A percentile compares a stretch with the other conserved stretches of the same genome.
Conservation (phyloP, 139 green algal genomes). For the Mychonastes homosphaera region DNA sequence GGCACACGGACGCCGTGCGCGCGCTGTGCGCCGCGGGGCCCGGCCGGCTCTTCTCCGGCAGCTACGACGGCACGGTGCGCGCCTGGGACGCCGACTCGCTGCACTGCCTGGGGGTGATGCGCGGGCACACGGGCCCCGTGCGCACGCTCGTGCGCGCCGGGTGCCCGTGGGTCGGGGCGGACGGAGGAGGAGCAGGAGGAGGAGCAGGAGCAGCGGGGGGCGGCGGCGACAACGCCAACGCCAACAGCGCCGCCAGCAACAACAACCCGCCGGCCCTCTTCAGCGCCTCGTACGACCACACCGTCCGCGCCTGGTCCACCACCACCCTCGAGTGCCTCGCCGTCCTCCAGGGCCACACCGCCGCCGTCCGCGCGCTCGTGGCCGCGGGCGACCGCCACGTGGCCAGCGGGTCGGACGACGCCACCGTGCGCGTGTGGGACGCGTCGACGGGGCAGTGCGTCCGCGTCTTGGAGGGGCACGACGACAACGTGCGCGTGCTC, state of each 20-base stretch:
- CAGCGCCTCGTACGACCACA: slow-evolving; percentile 79
- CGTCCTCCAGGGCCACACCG: slow-evolving; percentile 56
- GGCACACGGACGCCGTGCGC: slow-evolving; percentile 82
- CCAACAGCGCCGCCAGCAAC: too few species aligned
- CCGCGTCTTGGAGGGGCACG: slow-evolving; percentile 72
- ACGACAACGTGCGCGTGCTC: slow-evolving; percentile 90
- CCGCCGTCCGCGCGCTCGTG: slow-evolving; percentile 72
- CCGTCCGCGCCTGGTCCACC: slow-evolving; percentile 77
- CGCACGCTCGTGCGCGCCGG: slow-evolving; percentile 68
- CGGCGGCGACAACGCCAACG: too few species aligned
- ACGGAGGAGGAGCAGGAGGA: too few species aligned
- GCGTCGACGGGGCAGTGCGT: slow-evolving; percentile 63
- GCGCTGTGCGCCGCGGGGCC: slow-evolving; percentile 59
- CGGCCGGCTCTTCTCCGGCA: slow-evolving; percentile 58
- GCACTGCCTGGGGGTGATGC: slow-evolving; percentile 54
- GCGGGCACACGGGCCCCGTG: slow-evolving; percentile 76
- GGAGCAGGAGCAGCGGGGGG: too few species aligned
- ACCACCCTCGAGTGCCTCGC: slow-evolving; percentile 44
- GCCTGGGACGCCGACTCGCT: slow-evolving; percentile 76
- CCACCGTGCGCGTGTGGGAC: slow-evolving; percentile 83
- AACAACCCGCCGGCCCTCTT: too few species aligned
- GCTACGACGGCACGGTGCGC: slow-evolving; percentile 65
- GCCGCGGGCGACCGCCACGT: slow-evolving; percentile 48
- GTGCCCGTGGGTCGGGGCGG: too few species aligned
- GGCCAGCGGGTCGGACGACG: slow-evolving; percentile 82